phyloP scores from a whole-genome alignment of 2,329 filamentous ascomycete genomes.

The Colletotrichum theobromicola region DNA sequence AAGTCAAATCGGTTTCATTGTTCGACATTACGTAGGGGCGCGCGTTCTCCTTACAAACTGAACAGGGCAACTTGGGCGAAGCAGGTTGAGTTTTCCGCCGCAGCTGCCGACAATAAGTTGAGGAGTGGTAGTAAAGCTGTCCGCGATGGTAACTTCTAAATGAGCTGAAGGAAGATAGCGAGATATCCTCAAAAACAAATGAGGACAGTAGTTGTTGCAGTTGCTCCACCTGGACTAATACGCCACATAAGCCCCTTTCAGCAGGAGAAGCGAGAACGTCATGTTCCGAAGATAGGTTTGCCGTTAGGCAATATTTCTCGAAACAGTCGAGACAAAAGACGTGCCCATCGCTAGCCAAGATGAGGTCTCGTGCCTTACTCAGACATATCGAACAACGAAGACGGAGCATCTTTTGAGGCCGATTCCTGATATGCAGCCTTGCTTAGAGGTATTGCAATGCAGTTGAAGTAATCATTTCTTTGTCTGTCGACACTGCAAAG shows the following conservation, averaged over 20 bases:
- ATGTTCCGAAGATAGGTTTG: background rate
- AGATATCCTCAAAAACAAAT: background rate
- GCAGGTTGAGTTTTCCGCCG: background rate
- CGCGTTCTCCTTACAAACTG: background rate
- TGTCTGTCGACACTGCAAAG: background rate
- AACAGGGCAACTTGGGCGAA: background rate
- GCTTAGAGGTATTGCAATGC: background rate
- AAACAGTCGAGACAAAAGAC: slow-evolving; percentile 49
- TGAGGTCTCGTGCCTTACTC: slow-evolving; percentile 36
- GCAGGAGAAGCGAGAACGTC: slow-evolving; percentile 11
- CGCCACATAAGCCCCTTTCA: background rate
- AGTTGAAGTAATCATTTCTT: background rate
- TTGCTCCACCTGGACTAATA: background rate
- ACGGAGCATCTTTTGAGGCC: background rate
- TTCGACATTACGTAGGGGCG: background rate
- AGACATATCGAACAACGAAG: slow-evolving; percentile 40
- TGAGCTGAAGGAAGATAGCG: background rate
- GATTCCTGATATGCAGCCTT: background rate
- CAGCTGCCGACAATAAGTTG: background rate
- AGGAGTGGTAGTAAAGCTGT: background rate
- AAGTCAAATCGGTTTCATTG: background rate
- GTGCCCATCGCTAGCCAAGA: slow-evolving; percentile 41
- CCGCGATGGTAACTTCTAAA: background rate
- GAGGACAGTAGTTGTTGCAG: background rate
- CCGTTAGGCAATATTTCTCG: slow-evolving; percentile 30